phyloP scores from a whole-genome alignment of 345 rosid genomes.

The Citropsis articulata region DNA sequence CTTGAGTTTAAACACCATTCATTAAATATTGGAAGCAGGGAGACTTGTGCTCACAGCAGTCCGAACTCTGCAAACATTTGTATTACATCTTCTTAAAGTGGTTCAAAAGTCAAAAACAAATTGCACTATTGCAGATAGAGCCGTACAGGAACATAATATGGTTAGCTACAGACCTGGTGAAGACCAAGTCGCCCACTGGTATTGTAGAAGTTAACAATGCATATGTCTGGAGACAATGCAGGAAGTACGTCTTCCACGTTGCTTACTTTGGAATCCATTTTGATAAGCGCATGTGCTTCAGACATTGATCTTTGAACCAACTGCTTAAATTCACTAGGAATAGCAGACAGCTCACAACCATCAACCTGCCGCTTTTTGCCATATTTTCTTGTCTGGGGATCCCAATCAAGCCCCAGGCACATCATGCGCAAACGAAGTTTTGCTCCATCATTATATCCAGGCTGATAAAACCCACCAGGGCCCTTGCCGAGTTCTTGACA shows the following conservation, averaged over 20 bases:
- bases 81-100: not conserved
- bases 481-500: conserved; percentile 47
- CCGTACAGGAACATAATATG: not conserved
- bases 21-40: not conserved
- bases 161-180: conserved; percentile 43
- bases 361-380: conserved; percentile 21
- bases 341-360: conserved; percentile 32
- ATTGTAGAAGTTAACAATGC: conserved; percentile 60
- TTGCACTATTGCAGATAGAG: not conserved
- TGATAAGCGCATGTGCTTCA: conserved; percentile 33
- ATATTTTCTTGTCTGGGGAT: conserved; percentile 43
- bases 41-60: not conserved
- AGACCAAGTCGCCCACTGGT: conserved; percentile 56
- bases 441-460: conserved; percentile 47
- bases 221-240: conserved; percentile 49
- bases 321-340: conserved; percentile 34
- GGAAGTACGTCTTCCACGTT: conserved; percentile 44
- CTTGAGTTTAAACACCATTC: not conserved
- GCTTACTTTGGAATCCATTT: conserved; percentile 4
- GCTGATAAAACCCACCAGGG: conserved; percentile 55
- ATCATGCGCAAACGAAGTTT: conserved; percentile 53
- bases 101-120: not conserved
- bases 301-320: conserved; percentile 43
- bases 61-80: not conserved
- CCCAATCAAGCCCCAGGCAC: conserved; percentile 63